Conservation (phyloP, 768 basidiomycete species). For the Multifurca ochricompacta region DNA sequence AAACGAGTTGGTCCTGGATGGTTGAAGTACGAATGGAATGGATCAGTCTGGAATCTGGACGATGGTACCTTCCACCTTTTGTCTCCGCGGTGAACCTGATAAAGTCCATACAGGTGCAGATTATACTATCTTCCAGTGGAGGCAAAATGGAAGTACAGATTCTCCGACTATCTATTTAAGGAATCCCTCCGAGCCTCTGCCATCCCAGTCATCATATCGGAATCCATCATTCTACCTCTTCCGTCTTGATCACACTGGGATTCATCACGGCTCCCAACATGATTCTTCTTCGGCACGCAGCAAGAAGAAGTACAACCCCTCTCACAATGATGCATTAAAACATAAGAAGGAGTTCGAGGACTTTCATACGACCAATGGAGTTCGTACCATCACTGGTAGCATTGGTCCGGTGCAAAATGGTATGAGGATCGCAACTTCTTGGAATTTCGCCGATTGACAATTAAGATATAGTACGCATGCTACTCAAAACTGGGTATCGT, state of each 20-base stretch:
- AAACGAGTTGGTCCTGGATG: slow-evolving; percentile 67
- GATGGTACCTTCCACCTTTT: slow-evolving; percentile 48
- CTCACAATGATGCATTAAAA: slow-evolving; percentile 39
- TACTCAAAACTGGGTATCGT: slow-evolving; percentile 84
- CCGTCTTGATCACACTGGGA: slow-evolving; percentile 26
- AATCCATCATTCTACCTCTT: slow-evolving; percentile 71
- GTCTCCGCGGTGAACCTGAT: not conserved
- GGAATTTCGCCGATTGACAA: not conserved
- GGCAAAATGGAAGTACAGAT: slow-evolving; percentile 36
- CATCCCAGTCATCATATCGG: slow-evolving; percentile 51
- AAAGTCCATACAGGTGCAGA: slow-evolving; percentile 53
- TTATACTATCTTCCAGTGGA: slow-evolving; percentile 79
- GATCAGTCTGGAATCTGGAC: slow-evolving; percentile 77
- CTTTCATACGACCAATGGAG: slow-evolving; percentile 89
- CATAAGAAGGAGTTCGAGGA: slow-evolving; percentile 73
- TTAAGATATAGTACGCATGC: slow-evolving; percentile 66
- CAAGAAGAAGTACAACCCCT: slow-evolving; percentile 23
- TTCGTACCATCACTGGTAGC: slow-evolving; percentile 83
- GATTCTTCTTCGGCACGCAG: slow-evolving; percentile 26
- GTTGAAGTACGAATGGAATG: slow-evolving; percentile 81
- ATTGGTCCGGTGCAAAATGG: slow-evolving; percentile 89
- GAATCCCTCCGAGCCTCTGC: slow-evolving; percentile 52
- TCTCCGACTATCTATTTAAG: slow-evolving; percentile 56
- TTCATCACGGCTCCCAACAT: slow-evolving; percentile 23
- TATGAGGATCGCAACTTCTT: slow-evolving; percentile 29